Evolutionary conservation across 805 yeast genomes (phyloP).

Genomic region (Ascoidea rubescens): DNA sequence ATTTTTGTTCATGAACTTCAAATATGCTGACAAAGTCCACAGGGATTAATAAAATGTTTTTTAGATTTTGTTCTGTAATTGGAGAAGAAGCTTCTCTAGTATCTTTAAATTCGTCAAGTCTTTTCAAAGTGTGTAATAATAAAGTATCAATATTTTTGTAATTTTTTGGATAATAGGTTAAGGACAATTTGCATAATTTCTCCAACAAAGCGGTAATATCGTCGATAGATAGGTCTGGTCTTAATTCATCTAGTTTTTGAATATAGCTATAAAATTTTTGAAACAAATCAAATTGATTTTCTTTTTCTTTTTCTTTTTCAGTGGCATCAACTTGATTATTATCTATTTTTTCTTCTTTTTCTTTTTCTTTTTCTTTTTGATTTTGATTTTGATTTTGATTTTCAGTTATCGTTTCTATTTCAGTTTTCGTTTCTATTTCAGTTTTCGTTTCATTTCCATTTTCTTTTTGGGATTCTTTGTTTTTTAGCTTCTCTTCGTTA

Average conservation of each 20-base stretch:
- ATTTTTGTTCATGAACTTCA: slow-evolving; percentile 6
- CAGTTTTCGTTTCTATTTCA: slow-evolving; percentile 8
- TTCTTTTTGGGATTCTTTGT: slow-evolving; percentile 4
- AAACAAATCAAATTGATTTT: slow-evolving; percentile 28
- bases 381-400: slow-evolving; percentile 1
- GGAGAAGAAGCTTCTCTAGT: slow-evolving; percentile 13
- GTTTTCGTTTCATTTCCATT: slow-evolving; percentile 3
- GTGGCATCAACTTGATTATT: background rate
- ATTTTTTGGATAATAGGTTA: slow-evolving; percentile 53
- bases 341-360: slow-evolving; percentile 1
- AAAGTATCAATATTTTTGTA: slow-evolving; percentile 46
- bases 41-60: slow-evolving; percentile 34
- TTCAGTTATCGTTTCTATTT: slow-evolving; percentile 7
- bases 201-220: slow-evolving; percentile 54
- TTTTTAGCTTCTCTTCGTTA: slow-evolving; percentile 6
- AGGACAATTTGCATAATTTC: slow-evolving; percentile 48
- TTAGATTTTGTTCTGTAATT: slow-evolving; percentile 25
- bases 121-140: slow-evolving; percentile 35
- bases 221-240: slow-evolving; percentile 53
- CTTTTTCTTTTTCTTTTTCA: slow-evolving; percentile 1
- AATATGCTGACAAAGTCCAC: slow-evolving; percentile 25
- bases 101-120: slow-evolving; percentile 22
- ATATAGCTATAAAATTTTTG: slow-evolving; percentile 55
- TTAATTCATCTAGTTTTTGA: slow-evolving; percentile 34
- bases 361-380: slow-evolving; percentile 1